These are phyloP conservation scores for Colletotrichum acutatum DNA, from an alignment of 2,329 filamentous ascomycete species.

Conservation along the genomic window DNA sequence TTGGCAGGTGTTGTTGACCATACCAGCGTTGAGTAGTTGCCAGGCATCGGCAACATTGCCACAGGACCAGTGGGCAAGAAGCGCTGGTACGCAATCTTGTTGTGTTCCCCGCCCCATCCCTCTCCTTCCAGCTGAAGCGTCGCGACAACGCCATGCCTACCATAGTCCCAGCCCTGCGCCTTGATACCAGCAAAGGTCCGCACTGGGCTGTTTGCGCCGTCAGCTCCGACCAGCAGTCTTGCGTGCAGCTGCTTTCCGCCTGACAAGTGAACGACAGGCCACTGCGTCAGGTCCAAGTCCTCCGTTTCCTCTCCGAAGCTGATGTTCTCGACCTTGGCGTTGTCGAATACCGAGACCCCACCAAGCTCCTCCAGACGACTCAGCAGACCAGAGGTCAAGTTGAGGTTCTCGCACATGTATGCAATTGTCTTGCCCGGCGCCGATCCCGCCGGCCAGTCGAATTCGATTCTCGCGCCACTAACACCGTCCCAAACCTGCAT, in stretches of 20 bases:
- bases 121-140: conserved; percentile 78
- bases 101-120: conserved; percentile 63
- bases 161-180: conserved; percentile 93
- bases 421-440: conserved; percentile 76
- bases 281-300: conserved; percentile 81
- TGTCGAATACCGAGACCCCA: conserved; percentile 77
- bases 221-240: conserved; percentile 88
- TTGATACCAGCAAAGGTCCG: conserved; percentile 88
- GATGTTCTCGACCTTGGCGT: conserved; percentile 83
- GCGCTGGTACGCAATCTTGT: conserved; percentile 89
- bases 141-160: conserved; percentile 89
- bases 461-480: conserved; percentile 86
- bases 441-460: conserved; percentile 74
- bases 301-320: conserved; percentile 76
- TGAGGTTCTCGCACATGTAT: conserved; percentile 96
- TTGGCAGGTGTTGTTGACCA: conserved; percentile 92
- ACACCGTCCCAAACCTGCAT: conserved; percentile 99
- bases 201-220: conserved; percentile 95
- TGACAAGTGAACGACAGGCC: conserved; percentile 85
- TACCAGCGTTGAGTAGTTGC: conserved; percentile 84
- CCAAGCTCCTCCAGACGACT: conserved; percentile 76
- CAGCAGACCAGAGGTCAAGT: conserved; percentile 84
- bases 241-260: conserved; percentile 77
- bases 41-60: conserved; percentile 89
- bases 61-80: conserved; percentile 94